These are phyloP conservation scores for Gnetum montanum DNA, from an alignment of 75 land plant species.

Conservation along the genomic window DNA sequence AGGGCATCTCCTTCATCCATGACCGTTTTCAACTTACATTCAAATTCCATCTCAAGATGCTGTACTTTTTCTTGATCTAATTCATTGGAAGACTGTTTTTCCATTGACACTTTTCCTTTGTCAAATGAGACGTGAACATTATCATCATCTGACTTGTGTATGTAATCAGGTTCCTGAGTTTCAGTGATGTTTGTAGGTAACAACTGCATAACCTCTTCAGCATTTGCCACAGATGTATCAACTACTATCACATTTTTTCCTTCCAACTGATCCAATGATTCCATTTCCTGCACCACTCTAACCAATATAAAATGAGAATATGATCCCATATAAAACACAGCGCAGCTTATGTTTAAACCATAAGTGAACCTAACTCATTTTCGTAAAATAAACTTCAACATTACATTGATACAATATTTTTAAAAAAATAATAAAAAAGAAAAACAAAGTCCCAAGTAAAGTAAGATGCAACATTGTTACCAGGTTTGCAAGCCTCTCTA, in stretches of 20 bases:
- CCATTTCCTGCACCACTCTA: slow-evolving; percentile 67
- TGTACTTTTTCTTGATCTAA: too few relatives aligned
- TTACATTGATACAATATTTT: neutral
- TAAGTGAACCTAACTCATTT: neutral
- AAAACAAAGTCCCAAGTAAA: neutral
- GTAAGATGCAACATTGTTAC: neutral
- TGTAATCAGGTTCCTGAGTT: too few relatives aligned
- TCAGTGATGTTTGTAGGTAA: neutral
- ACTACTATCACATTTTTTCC: slow-evolving; percentile 1
- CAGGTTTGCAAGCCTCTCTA: neutral
- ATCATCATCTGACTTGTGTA: too few relatives aligned
- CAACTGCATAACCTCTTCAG: neutral
- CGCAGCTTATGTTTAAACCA: too few relatives aligned
- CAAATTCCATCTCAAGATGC: too few relatives aligned
- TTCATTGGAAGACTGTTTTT: slow-evolving; percentile 4
- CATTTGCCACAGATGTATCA: neutral
- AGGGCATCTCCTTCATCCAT: slow-evolving; percentile 21
- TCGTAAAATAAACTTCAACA: neutral
- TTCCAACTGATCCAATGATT: slow-evolving; percentile 11
- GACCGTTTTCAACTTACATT: slow-evolving; percentile 26
- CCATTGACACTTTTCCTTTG: neutral
- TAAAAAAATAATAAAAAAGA: neutral
- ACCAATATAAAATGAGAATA: slow-evolving; percentile 51
- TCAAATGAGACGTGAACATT: neutral
- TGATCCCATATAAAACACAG: slow-evolving; percentile 27